These are phyloP conservation scores for Neckera pumila DNA, from an alignment of 225 moss, liverwort and hornwort species.

Conservation along the genomic window DNA sequence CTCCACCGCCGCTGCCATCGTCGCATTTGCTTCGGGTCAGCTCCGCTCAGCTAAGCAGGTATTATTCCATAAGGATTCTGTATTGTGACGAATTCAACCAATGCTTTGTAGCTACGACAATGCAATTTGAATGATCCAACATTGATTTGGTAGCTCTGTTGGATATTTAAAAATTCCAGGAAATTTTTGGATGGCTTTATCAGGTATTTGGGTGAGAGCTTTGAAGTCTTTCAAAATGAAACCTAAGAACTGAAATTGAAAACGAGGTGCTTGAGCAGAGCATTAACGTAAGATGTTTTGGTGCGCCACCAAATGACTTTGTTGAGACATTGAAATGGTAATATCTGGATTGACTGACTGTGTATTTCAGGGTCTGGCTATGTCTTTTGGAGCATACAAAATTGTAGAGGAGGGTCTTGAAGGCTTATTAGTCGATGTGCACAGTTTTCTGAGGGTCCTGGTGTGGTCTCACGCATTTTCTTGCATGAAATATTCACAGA, in stretches of 20 bases:
- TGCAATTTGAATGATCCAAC: background rate
- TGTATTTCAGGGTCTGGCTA: background rate
- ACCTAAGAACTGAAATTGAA: background rate
- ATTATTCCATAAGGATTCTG: background rate
- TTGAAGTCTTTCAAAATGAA: background rate
- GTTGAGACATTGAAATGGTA: background rate
- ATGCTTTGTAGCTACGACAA: background rate
- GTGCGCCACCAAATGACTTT: background rate
- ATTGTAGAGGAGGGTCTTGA: background rate
- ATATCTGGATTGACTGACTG: background rate
- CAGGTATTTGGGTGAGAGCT: background rate
- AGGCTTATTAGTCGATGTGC: background rate
- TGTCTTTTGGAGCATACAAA: background rate
- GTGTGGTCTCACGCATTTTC: background rate
- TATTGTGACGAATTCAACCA: background rate
- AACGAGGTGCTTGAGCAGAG: background rate
- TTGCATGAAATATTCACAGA: background rate
- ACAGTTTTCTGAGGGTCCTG: background rate
- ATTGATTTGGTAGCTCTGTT: background rate
- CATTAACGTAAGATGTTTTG: background rate
- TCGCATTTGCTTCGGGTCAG: background rate
- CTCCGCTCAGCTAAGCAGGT: conserved; percentile 3
- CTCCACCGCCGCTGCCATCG: background rate
- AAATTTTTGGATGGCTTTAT: background rate
- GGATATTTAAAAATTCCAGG: background rate